Percentiles rank a stretch among this genome's conserved stretches.
phyloP scores from a whole-genome alignment of 345 rosid genomes.

The Eucalyptus shirleyi region DNA sequence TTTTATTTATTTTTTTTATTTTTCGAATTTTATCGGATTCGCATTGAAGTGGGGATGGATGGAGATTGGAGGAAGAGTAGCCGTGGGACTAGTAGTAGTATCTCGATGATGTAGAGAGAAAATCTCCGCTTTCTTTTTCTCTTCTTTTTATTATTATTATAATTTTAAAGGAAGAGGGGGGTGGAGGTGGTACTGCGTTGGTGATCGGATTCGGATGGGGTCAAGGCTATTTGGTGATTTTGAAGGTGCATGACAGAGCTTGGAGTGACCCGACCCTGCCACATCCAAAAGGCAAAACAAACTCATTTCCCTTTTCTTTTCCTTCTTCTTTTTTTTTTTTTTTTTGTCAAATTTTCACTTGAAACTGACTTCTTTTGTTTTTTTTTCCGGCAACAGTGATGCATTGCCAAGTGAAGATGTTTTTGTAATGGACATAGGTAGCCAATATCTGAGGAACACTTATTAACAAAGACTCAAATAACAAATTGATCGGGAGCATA shows the following conservation, averaged over 20 bases:
- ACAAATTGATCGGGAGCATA: not conserved
- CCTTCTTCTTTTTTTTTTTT: fast-evolving
- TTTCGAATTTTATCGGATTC: not conserved
- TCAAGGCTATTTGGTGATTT: not conserved
- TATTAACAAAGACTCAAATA: not conserved
- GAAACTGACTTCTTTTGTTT: not conserved
- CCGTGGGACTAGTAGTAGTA: not conserved
- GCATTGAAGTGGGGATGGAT: not conserved
- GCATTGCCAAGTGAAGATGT: not conserved
- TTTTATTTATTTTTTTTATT: not conserved
- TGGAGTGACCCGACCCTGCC: not conserved
- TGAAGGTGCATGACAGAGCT: not conserved
- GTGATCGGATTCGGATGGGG: not conserved
- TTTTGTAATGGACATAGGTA: not conserved
- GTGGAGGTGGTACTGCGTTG: not conserved
- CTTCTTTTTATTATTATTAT: too few species aligned
- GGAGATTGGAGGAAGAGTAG: too few species aligned
- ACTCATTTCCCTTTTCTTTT: not conserved
- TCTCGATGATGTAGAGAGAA: not conserved
- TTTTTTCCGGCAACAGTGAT: not conserved
- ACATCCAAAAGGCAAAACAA: not conserved
- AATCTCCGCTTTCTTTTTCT: not conserved
- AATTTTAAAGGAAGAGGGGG: not conserved
- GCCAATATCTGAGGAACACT: not conserved
- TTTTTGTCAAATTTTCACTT: not conserved